phyloP scores from a whole-genome alignment of 495 filamentous ascomycete species.

The Peziza echinospora region DNA sequence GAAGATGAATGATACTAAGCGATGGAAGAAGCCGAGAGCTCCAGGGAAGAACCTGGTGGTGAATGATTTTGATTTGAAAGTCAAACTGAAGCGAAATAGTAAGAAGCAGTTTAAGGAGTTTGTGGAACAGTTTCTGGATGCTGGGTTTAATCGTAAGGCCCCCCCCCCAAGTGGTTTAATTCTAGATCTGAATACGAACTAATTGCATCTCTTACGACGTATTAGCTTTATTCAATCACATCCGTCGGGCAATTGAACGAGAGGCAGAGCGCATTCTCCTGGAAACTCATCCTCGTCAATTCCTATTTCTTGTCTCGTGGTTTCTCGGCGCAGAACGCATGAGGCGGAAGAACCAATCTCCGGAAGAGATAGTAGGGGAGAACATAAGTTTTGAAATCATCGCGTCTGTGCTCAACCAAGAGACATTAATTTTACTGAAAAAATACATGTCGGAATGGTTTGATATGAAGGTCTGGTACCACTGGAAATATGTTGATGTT shows the following conservation, averaged over 20 bases:
- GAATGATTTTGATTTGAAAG: constrained; percentile 54
- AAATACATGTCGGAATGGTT: constrained; percentile 54
- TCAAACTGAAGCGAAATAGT: constrained; percentile 43
- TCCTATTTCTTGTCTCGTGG: constrained; percentile 85
- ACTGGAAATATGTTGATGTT: too few species aligned
- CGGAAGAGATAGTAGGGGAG: constrained; percentile 33
- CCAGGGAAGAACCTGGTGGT: constrained; percentile 38
- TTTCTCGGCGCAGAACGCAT: constrained; percentile 76
- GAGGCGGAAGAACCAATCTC: constrained; percentile 33
- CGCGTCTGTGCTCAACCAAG: constrained; percentile 73
- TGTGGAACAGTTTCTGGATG: constrained; percentile 85
- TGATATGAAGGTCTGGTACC: constrained; percentile 60
- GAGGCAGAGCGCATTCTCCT: constrained; percentile 60
- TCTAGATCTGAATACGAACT: not conserved
- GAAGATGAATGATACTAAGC: constrained; percentile 84
- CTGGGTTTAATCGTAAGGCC: constrained; percentile 53
- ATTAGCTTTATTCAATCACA: constrained; percentile 49
- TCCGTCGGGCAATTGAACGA: constrained; percentile 74
- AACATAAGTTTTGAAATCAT: constrained; percentile 50
- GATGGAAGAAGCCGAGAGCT: constrained; percentile 58
- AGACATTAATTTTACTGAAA: constrained; percentile 75
- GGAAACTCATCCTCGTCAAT: constrained; percentile 44
- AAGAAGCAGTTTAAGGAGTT: constrained; percentile 55
- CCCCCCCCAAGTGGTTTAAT: not conserved
- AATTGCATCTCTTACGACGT: not conserved